Evolutionary conservation across 768 basidiomycete genomes (phyloP).

Genomic region (Dioszegia crocea): DNA sequence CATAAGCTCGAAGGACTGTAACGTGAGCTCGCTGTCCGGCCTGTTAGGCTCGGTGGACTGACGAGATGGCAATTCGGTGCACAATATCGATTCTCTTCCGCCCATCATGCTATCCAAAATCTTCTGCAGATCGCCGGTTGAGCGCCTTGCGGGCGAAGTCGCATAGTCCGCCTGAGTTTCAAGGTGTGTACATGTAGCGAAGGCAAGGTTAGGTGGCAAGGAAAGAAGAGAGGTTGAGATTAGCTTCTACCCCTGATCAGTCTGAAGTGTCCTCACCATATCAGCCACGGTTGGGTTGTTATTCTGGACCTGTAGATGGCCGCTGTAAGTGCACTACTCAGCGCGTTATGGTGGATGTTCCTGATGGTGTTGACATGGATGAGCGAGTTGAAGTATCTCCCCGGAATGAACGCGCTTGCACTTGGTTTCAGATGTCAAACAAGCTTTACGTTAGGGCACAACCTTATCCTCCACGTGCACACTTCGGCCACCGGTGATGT

Average conservation of each 20-base stretch:
- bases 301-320: no score
- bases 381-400: not conserved
- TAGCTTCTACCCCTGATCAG: not conserved
- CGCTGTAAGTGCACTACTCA: no score
- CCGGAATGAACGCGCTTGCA: no score
- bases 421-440: not conserved
- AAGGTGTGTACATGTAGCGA: not conserved
- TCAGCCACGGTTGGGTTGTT: no score
- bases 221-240: not conserved
- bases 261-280: no score
- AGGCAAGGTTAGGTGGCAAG: not conserved
- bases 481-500: not conserved
- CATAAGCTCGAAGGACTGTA: constrained; percentile 26
- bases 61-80: constrained; percentile 34
- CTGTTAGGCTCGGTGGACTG: not conserved
- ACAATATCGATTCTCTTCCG: constrained; percentile 25
- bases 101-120: constrained; percentile 41
- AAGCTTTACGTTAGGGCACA: not conserved
- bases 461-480: not conserved
- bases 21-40: not conserved
- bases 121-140: constrained; percentile 35
- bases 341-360: not conserved
- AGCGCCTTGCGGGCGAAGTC: constrained; percentile 23
- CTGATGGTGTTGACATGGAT: not conserved
- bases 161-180: not conserved